Evolutionary conservation across 306 rosid genomes (phyloP).

Genomic region (Prinsepia uniflora): DNA sequence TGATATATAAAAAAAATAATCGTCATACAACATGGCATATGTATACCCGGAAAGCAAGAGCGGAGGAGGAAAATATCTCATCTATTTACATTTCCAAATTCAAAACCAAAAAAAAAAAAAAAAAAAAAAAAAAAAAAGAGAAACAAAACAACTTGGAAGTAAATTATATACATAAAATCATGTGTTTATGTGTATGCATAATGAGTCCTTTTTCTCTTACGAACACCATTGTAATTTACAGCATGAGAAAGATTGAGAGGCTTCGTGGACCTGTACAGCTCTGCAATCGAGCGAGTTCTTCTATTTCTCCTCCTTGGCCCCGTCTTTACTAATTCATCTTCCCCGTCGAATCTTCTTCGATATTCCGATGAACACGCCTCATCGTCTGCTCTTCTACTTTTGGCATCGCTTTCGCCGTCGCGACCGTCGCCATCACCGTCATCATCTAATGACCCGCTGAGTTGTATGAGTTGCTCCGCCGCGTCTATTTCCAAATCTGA

Average conservation of each 20-base stretch:
- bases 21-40: no score
- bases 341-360: neutral
- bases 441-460: neutral
- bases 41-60: no score
- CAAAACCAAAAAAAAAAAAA: no score
- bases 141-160: no score
- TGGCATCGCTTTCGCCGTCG: neutral
- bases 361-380: neutral
- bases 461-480: conserved; percentile 4
- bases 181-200: no score
- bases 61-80: no score
- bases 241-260: neutral
- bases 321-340: neutral
- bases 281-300: neutral
- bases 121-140: no score
- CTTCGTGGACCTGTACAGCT: neutral
- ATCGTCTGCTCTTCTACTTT: neutral
- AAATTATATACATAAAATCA: no score
- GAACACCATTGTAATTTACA: neutral
- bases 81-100: no score
- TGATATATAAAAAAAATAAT: no score
- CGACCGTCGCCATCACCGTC: neutral
- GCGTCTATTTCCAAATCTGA: neutral
- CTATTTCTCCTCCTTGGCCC: neutral
- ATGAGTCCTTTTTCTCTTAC: neutral